A percentile compares a stretch with the other conserved stretches of the same genome.
phyloP scores from a whole-genome alignment of 768 basidiomycete species.

The Pulveroboletus sp. region DNA sequence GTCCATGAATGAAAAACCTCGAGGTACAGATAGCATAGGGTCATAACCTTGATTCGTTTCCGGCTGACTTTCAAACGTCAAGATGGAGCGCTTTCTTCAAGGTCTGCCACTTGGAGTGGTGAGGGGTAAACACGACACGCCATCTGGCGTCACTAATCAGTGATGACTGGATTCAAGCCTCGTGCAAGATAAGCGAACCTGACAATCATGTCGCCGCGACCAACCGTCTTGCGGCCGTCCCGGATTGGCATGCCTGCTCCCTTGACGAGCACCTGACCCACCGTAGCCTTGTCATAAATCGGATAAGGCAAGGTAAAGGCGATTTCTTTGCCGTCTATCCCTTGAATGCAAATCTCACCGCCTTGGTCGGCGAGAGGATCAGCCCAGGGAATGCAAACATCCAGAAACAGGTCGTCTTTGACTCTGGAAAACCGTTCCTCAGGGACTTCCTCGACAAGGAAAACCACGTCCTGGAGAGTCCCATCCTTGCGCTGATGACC shows the following conservation, averaged over 20 bases:
- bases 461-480: conserved; percentile 62
- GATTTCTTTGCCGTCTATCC: conserved; percentile 57
- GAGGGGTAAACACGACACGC: conserved; percentile 30
- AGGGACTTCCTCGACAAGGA: conserved; percentile 57
- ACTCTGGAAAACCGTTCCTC: conserved; percentile 57
- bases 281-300: conserved; percentile 44
- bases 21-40: conserved; percentile 18
- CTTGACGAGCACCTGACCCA: conserved; percentile 48
- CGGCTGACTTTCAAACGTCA: conserved; percentile 18
- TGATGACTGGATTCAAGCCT: neutral
- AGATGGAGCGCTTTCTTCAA: conserved; percentile 29
- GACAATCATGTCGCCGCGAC: conserved; percentile 62
- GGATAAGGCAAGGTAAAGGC: conserved; percentile 51
- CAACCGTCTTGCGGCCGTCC: conserved; percentile 48
- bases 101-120: conserved; percentile 32
- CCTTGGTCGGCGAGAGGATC: conserved; percentile 47
- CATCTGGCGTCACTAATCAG: conserved; percentile 20
- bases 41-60: conserved; percentile 12
- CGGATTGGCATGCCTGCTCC: conserved; percentile 72
- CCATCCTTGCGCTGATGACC: conserved; percentile 64
- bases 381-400: conserved; percentile 55
- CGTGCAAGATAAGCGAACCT: conserved; percentile 37
- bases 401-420: conserved; percentile 54
- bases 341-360: conserved; percentile 49
- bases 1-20: conserved; percentile 19